These are phyloP conservation scores for Aristolochia contorta DNA, from an alignment of 164 flowering plant genomes.

Conservation along the genomic window DNA sequence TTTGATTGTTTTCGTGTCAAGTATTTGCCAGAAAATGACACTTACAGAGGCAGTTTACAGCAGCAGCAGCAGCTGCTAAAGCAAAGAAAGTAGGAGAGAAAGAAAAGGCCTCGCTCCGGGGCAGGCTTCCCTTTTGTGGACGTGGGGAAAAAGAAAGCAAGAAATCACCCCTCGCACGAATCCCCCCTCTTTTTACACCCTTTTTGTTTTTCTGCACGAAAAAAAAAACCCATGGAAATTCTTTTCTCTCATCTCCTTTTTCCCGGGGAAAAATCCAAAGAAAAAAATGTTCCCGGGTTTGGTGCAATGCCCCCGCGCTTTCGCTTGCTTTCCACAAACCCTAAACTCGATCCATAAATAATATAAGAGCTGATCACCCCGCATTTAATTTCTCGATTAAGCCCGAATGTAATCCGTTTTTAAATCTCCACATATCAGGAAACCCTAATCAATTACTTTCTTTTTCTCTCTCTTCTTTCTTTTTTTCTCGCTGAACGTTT, in stretches of 20 bases:
- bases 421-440: no score
- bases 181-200: no score
- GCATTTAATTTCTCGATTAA: slow-evolving; percentile 7
- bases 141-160: slow-evolving; percentile 2
- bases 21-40: slow-evolving; percentile 93
- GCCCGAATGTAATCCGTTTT: not conserved
- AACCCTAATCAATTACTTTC: no score
- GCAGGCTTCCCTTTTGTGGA: slow-evolving; percentile 1
- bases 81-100: slow-evolving; percentile 8
- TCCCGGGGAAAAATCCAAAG: not conserved
- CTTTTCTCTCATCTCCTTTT: no score
- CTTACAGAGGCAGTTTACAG: slow-evolving; percentile 31
- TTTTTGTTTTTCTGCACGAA: no score
- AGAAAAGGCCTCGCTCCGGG: slow-evolving; percentile 4
- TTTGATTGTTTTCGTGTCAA: slow-evolving; percentile 66
- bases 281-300: not conserved
- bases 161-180: not conserved
- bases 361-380: not conserved
- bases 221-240: no score
- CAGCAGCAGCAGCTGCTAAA: slow-evolving; percentile 17
- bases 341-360: no score
- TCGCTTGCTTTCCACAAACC: slow-evolving; percentile 14
- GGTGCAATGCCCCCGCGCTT: no score
- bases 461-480: not conserved
- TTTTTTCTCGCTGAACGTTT: no score